Evolutionary conservation across 441 rosid genomes (phyloP).

Genomic region (Omphalea diandra): DNA sequence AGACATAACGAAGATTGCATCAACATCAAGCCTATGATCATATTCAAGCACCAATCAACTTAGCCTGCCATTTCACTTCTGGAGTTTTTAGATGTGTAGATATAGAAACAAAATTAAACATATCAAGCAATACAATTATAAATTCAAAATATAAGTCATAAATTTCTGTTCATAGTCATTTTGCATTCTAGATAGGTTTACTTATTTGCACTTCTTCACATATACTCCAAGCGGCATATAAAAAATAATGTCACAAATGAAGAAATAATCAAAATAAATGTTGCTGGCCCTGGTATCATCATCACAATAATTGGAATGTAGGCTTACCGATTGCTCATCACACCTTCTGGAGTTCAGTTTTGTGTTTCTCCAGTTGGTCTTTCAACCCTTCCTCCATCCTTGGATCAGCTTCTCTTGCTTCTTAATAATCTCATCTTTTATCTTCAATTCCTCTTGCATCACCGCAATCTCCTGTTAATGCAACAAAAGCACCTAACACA

Average conservation of each 20-base stretch:
- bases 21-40: not conserved
- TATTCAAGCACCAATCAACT: not conserved
- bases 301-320: not conserved
- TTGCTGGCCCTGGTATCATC: not conserved
- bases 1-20: not conserved
- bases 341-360: conserved; percentile 64
- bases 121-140: too few species aligned
- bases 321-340: conserved; percentile 22
- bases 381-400: conserved; percentile 65
- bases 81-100: too few species aligned
- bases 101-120: too few species aligned
- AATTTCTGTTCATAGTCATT: too few species aligned
- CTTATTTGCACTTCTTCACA: too few species aligned
- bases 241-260: not conserved
- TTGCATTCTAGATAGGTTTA: too few species aligned
- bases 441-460: conserved; percentile 79
- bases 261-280: not conserved
- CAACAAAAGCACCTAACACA: conserved; percentile 10
- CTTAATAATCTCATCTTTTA: conserved; percentile 57
- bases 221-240: not conserved
- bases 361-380: conserved; percentile 64
- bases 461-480: conserved; percentile 58
- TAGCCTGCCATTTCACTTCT: too few species aligned
- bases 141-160: too few species aligned
- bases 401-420: conserved; percentile 60